Base-by-base conservation (phyloP, 768 basidiomycete genomes). In the Rhizopogon salebrosus region DNA sequence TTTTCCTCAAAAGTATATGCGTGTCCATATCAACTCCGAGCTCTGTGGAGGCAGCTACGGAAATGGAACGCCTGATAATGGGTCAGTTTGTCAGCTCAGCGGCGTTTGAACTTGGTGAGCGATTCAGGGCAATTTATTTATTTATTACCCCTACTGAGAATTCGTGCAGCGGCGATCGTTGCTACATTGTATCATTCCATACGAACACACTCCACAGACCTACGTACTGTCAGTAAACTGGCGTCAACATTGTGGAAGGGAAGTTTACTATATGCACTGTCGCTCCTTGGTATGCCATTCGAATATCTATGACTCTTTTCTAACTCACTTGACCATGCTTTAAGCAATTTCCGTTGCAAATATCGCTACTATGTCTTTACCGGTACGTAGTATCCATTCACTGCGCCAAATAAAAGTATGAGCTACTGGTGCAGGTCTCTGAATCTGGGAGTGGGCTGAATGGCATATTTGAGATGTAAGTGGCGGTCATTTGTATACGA, bases 391-490 rank as follows among this genome's bases (percentile, higher is more conserved):
- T n/a, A n/a, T n/a, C n/a, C n/a, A n/a, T n/a, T n/a, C n/a, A n/a
- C n/a, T n/a, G n/a, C n/a, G n/a, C n/a, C n/a, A n/a, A n/a, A n/a
- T n/a, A n/a, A n/a, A n/a, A n/a, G 3, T 13, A 18, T 43, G 22
- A 31, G 38, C 29, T 10, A 8, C 31, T 5, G 3, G 16, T 22
- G 27, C 34, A 57, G 56, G 27, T 54, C 31, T 24, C 36, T 8
- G 8, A 27, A n/a, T n/a, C n/a, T n/a, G n/a, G n/a, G n/a, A n/a
- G n/a, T 14, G 56, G 56, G 7, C 49, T 43, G 53, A 57, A 34
- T 26, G 56, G 53, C 10, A 38, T 54, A 7, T 38, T 57, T 5
- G 43, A 49, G 3, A 49, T 53, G 56, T 57, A 42, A 54, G 56
- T 42, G 4, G 3, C 42, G 36, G 31, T n/a, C 20, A 16, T 24